These are phyloP conservation scores for Cocos nucifera DNA, from an alignment of 176 grass and related monocot species.

Conservation along the genomic window DNA sequence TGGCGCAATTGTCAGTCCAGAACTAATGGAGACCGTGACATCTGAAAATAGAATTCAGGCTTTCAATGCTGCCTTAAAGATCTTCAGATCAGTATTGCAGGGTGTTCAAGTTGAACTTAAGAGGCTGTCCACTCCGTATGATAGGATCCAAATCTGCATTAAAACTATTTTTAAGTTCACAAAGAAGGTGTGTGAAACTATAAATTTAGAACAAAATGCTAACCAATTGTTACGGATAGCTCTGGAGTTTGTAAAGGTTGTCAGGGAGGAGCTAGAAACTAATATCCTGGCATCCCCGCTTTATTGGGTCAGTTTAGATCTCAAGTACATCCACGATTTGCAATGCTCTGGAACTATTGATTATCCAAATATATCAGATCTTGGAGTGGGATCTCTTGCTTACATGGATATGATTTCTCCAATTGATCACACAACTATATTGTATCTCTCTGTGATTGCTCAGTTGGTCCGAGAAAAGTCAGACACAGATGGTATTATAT, in stretches of 20 bases:
- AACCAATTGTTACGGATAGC: constrained; percentile 26
- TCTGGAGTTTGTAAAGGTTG: constrained; percentile 38
- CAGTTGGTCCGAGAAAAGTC: constrained; percentile 24
- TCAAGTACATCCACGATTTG: constrained; percentile 30
- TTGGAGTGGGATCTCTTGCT: constrained; percentile 16
- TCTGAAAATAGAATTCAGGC: constrained; percentile 22
- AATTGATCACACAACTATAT: constrained; percentile 28
- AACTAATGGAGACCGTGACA: constrained; percentile 30
- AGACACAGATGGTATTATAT: constrained; percentile 9
- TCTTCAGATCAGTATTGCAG: constrained; percentile 55
- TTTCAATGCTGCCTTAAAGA: constrained; percentile 36
- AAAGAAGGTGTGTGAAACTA: constrained; percentile 36
- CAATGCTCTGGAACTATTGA: constrained; percentile 16
- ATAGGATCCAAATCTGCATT: constrained; percentile 25
- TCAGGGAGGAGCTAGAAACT: constrained; percentile 37
- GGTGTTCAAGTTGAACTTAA: constrained; percentile 40
- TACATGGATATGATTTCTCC: constrained; percentile 47
- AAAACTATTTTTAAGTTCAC: constrained; percentile 41
- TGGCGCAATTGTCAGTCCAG: constrained; percentile 42
- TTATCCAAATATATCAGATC: constrained; percentile 16
- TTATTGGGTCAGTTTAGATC: constrained; percentile 32
- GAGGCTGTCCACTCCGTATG: constrained; percentile 12
- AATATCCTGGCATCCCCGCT: constrained; percentile 27
- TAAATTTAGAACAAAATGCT: constrained; percentile 17
- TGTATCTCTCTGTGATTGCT: constrained; percentile 35